These are phyloP conservation scores for Forsythia suspensa DNA, from an alignment of 257 asterid genomes.

Conservation along the genomic window DNA sequence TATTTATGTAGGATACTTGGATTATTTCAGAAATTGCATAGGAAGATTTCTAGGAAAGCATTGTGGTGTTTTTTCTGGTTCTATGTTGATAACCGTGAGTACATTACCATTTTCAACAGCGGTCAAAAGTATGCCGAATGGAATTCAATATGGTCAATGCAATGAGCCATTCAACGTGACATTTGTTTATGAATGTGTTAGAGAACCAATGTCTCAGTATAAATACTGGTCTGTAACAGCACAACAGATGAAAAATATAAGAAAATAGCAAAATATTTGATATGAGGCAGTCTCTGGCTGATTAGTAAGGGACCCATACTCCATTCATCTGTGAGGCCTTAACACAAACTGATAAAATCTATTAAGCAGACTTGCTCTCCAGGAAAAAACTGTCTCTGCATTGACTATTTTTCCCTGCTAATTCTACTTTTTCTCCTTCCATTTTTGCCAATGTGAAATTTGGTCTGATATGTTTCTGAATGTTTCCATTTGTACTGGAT, in stretches of 20 bases:
- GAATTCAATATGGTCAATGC: not conserved
- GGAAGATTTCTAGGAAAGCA: not conserved
- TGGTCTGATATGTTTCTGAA: not conserved
- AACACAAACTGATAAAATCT: not conserved
- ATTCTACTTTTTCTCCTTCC: not conserved
- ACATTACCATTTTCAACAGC: not conserved
- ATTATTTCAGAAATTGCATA: not conserved
- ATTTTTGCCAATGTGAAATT: not conserved
- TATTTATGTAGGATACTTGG: not conserved
- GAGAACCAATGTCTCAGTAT: not conserved
- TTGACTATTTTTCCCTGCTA: not conserved
- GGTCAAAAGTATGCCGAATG: not conserved
- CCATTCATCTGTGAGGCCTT: not conserved
- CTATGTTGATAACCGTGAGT: not conserved
- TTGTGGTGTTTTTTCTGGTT: not conserved
- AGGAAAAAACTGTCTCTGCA: not conserved
- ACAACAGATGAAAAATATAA: not conserved
- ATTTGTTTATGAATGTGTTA: not conserved
- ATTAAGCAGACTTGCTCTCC: not conserved
- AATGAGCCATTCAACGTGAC: not conserved
- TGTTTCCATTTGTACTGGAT: not conserved
- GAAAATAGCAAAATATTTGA: not conserved
- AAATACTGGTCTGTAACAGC: not conserved
- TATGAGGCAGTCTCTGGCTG: not conserved
- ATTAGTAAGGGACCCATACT: not conserved